phyloP scores from a whole-genome alignment of 1,139 yeast genomes.

The Blastobotrys ciferrii region DNA sequence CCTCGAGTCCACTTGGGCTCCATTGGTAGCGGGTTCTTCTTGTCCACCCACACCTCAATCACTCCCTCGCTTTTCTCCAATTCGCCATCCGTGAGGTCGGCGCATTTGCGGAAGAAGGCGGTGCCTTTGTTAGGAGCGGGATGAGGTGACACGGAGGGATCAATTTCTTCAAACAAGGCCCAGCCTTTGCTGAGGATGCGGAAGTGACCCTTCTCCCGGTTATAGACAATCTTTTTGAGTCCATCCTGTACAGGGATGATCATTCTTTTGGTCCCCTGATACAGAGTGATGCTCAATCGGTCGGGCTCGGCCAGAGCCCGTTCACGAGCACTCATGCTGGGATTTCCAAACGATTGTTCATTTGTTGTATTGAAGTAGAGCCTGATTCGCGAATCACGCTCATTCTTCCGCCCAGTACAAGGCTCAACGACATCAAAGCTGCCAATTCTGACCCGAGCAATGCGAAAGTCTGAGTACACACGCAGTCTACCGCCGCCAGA shows the following conservation, averaged over 20 bases:
- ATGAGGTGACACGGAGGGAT: neutral
- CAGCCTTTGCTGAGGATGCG: slow-evolving; percentile 23
- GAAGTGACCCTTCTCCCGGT: slow-evolving; percentile 25
- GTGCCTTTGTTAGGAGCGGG: neutral
- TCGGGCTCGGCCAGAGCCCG: slow-evolving; percentile 28
- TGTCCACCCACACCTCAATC: slow-evolving; percentile 27
- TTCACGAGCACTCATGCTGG: slow-evolving; percentile 20
- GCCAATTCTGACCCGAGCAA: slow-evolving; percentile 25
- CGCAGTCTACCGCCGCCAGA: slow-evolving; percentile 6
- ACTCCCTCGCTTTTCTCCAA: slow-evolving; percentile 20
- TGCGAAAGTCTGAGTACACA: slow-evolving; percentile 26
- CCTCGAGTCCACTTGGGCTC: slow-evolving; percentile 33
- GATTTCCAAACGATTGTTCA: slow-evolving; percentile 10
- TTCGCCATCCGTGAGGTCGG: slow-evolving; percentile 26
- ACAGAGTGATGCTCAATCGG: slow-evolving; percentile 25
- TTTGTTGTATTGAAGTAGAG: slow-evolving; percentile 22
- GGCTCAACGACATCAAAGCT: slow-evolving; percentile 21
- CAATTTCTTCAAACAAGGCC: slow-evolving; percentile 27
- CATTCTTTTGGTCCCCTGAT: slow-evolving; percentile 26
- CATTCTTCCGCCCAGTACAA: neutral
- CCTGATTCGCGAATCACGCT: slow-evolving; percentile 24
- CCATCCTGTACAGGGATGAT: slow-evolving; percentile 30
- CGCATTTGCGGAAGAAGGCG: slow-evolving; percentile 21
- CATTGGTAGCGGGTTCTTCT: slow-evolving; percentile 24
- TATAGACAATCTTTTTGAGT: slow-evolving; percentile 22